These are phyloP conservation scores for Saturnispora galanensis DNA, from an alignment of 805 yeast genomes.

Conservation along the genomic window DNA sequence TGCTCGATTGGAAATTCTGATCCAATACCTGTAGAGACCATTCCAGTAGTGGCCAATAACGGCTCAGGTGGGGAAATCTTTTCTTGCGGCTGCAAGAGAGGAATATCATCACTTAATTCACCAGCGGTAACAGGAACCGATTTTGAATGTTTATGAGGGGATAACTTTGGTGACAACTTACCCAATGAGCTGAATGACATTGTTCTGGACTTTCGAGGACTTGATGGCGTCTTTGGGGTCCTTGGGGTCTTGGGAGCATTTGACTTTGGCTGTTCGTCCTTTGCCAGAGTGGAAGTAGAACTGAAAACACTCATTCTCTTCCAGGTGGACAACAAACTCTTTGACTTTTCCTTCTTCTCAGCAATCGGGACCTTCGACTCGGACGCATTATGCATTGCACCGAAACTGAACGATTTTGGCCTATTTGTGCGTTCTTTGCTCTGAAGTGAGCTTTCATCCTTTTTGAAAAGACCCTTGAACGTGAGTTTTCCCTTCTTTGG, in stretches of 20 bases:
- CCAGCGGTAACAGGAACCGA: conserved; percentile 6
- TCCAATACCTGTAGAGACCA: conserved; percentile 7
- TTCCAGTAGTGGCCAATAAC: conserved; percentile 19
- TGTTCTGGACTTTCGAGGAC: conserved; percentile 1
- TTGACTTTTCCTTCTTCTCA: conserved; percentile 20
- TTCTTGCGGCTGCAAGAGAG: conserved; percentile 4
- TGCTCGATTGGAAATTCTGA: too few relatives aligned
- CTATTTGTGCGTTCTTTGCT: conserved; percentile 1
- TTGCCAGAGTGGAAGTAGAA: neutral
- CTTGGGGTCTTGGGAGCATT: neutral
- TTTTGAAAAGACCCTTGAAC: conserved; percentile 23
- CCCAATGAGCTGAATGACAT: conserved; percentile 5
- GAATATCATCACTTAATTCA: conserved; percentile 3
- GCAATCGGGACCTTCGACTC: conserved; percentile 10
- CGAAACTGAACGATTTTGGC: conserved; percentile 12
- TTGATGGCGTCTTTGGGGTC: neutral
- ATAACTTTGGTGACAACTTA: neutral
- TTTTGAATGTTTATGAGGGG: conserved; percentile 10
- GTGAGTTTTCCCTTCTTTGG: conserved; percentile 19
- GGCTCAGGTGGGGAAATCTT: neutral
- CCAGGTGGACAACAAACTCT: conserved; percentile 24
- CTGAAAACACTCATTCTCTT: conserved; percentile 20
- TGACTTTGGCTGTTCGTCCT: neutral
- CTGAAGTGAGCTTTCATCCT: conserved; percentile 4
- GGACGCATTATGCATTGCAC: neutral